Conservation (phyloP, 176 grass and related monocot genomes). For the Paspalum notatum region DNA sequence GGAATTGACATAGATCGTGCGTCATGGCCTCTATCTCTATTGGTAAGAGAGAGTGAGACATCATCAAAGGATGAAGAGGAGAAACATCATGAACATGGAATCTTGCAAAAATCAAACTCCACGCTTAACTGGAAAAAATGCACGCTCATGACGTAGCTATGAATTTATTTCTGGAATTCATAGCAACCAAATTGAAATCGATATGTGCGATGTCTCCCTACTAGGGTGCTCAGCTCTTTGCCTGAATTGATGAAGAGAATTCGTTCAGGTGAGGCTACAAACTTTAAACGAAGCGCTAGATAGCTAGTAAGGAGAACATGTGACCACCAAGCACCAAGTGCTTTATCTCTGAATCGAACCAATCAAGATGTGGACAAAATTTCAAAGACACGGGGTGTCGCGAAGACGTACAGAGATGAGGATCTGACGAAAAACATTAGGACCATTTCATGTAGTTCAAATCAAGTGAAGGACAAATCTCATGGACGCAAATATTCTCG, state of each 20-base stretch:
- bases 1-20: constrained; percentile 40
- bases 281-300: constrained; percentile 45
- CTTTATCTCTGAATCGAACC: constrained; percentile 21
- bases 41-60: constrained; percentile 29
- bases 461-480: constrained; percentile 26
- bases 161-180: not conserved
- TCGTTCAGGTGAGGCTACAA: constrained; percentile 42
- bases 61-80: not conserved
- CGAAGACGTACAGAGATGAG: constrained; percentile 7
- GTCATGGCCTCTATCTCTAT: constrained; percentile 39
- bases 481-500: not conserved
- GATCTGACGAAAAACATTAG: constrained; percentile 31
- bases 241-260: constrained; percentile 18
- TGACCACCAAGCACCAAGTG: constrained; percentile 25
- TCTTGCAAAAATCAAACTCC: constrained; percentile 10
- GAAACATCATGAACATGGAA: constrained; percentile 43
- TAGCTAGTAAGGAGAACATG: constrained; percentile 27
- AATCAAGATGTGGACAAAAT: constrained; percentile 33
- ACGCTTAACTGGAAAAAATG: not conserved
- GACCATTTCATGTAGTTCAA: constrained; percentile 44
- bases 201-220: constrained; percentile 6
- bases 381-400: constrained; percentile 10
- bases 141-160: not conserved
- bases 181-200: too few species aligned
- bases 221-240: not conserved